These are phyloP conservation scores for Wickerhamomyces silvicola DNA, from an alignment of 805 yeast species.

Conservation along the genomic window DNA sequence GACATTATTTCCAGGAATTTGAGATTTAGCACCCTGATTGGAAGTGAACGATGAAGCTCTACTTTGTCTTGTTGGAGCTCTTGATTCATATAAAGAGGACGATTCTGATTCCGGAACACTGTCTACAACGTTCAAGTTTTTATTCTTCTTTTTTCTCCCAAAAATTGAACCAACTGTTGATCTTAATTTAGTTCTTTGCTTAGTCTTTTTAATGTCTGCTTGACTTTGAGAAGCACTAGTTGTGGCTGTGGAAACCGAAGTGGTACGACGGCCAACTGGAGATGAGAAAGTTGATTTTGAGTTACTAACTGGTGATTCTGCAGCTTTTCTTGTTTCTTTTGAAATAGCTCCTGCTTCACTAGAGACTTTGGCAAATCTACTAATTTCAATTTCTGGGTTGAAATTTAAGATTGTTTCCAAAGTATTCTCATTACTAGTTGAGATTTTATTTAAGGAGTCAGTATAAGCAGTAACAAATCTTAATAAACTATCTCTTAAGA, in stretches of 20 bases:
- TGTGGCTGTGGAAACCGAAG: constrained; percentile 17
- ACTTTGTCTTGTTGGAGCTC: constrained; percentile 10
- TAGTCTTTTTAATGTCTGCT: constrained; percentile 19
- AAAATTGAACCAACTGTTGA: constrained; percentile 74
- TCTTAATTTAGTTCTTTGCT: constrained; percentile 38
- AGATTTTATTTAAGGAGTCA: constrained; percentile 42
- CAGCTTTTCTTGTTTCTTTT: constrained; percentile 23
- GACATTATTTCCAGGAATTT: constrained; percentile 7
- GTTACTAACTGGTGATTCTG: constrained; percentile 18
- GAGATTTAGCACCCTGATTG: constrained; percentile 5
- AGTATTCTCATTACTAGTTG: constrained; percentile 52
- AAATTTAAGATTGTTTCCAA: constrained; percentile 60
- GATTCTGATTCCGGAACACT: constrained; percentile 20
- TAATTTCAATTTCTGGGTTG: constrained; percentile 54
- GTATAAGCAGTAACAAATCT: constrained; percentile 57
- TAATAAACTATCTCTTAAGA: constrained; percentile 59
- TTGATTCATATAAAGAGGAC: constrained; percentile 17
- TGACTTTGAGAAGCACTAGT: constrained; percentile 7
- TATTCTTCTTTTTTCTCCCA: constrained; percentile 46
- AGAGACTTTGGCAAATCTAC: constrained; percentile 43
- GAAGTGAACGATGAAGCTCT: constrained; percentile 17
- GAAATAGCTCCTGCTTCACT: constrained; percentile 20
- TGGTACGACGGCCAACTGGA: constrained; percentile 7
- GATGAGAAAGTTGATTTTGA: constrained; percentile 2
- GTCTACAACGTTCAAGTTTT: constrained; percentile 11